Evolutionary conservation across 805 yeast genomes (phyloP), one percentile per base, ranked within the genome.

Genomic region (Saccharomyces jurei): DNA sequence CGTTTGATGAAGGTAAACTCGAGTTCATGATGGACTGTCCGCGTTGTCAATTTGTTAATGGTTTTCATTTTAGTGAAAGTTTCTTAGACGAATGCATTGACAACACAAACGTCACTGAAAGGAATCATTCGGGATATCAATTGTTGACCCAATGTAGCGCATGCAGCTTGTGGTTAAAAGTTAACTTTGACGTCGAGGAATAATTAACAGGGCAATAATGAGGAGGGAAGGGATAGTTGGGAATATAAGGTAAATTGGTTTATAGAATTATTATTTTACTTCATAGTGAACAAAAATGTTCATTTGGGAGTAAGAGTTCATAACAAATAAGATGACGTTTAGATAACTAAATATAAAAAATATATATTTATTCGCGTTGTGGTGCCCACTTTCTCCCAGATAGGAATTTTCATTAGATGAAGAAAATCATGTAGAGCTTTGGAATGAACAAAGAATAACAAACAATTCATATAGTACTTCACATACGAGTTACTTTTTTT

Each of bases 121-220:
- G 53, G 14, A 51, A 75, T 0, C 77, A 75, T 36, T 83, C 81
- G 14, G 78, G 83, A 0, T 84, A 75, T 58, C 86, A 85, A 58
- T 77, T 91, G 1, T 75, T 88, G 25, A 81, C 88, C 0, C 96
- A 91, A 63, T 92, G 98, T 66, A 66, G 72, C 11, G 83, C 87
- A 31, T 92, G 98, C 68, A 87, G 96, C 66, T 66, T 90, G 30
- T 92, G 97, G 96, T 70, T 92, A 27, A 81, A 82, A 51, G 90
- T 92, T 1, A 77, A 76, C 63, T 81, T 75, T 59, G 90, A 82
- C 58, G 54, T 66, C 10, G 73, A 66, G 1, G 71, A 69, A 25
- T 69, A 66, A 17, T 49, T 58, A 30, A 5, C n/a, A 31, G 54
- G 54, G 17, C 31, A 53, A 44, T 50, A 21, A 27, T 8, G 49